Base-by-base conservation (phyloP, 257 asterid species). In the Scutellaria minor region DNA sequence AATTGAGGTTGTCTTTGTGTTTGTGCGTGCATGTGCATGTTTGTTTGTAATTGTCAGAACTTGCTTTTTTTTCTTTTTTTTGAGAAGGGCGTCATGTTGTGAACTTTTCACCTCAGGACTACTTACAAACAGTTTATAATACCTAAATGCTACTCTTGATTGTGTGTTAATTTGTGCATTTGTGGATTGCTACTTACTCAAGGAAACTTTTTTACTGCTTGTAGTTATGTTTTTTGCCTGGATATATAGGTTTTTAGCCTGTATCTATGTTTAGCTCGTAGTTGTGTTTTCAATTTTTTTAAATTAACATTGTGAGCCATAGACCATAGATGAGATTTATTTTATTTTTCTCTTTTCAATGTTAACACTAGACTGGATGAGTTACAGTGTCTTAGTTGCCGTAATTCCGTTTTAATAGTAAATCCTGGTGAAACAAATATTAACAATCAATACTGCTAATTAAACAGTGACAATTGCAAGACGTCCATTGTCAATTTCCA, bases 401-500 rank as follows among this genome's bases (percentile, higher is more conserved):
- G 31, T 66, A 27, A 60, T 69, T 79, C 64, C 56, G 47, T 59
- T 70, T 52, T 56, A 61, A 58, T 42, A n/a, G 24, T 35, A 37
- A 47, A 51, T 27, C 40, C n/a, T 51, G 42, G 57, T 44, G 47
- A 44, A 47, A 56, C 73, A 64, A 67, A 48, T 58, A 68, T 58
- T 82, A 66, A 80, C 72, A 27, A 60, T 62, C 42, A 1, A 14
- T 56, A 44, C 66, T 80, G 35, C 73, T 73, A 73, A 65, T 72
- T 78, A 35, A 63, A 80, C 96, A 91, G 97, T 75, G 88, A 91
- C 73, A 87, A 72, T 76, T 91, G 97, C 94, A 87, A 82, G 77
- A 87, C 95, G 64, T 91, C 97, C 62, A 85, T 91, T 15, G 87
- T 80, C 73, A 89, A 91, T 82, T 85, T 89, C 79, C 96, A 89